Evolutionary conservation across 257 asterid species (phyloP), one percentile per base, ranked within the genome.

Genomic region (Nicotiana otophora): DNA sequence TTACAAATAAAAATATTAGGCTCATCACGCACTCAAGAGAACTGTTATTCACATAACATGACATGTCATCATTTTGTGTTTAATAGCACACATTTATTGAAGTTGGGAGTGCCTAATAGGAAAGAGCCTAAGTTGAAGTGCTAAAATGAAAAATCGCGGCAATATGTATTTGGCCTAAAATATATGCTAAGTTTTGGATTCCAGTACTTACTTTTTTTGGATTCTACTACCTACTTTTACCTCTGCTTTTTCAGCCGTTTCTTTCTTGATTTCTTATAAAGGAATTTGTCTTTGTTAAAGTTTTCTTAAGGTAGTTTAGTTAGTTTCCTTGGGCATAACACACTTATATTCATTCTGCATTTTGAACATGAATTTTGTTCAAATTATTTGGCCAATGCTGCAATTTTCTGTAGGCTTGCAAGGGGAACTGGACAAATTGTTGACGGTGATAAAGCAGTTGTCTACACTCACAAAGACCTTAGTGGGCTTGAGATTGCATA

Each of bases 371-470:
- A 6, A 17, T 42, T 42, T 42, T 42, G 51, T 42, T 42, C 19
- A 53, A 53, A 12, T 48, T 23, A 14, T 48, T 74, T 74, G 23
- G 23, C 23, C 62, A 74, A 48, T 74, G 80, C 63, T 75, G 63
- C 46, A 75, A 75, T 67, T 62, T 62, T 23, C 11, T 81, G 85
- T 82, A 90, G 93, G 93, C 55, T 90, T 68, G 93, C 85, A 26
- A 84, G 91, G 82, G 93, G 93, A 81, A 80, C 31, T 63, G 93
- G 93, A n/a, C 89, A 90, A 63, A 84, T 90, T 42, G 93, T 90
- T 80, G 82, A 88, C 34, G 89, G 91, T 33, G 93, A 90, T 42
- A 86, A 81, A 84, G 86, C 83, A 30, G 61, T 90, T 9, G 39
- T 84, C 14, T 90, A 90, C 83, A 90, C 88, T 6, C 93, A 90